Evolutionary conservation across 2,329 filamentous ascomycete genomes (phyloP).

Genomic region (Sordariomycetes sp.): DNA sequence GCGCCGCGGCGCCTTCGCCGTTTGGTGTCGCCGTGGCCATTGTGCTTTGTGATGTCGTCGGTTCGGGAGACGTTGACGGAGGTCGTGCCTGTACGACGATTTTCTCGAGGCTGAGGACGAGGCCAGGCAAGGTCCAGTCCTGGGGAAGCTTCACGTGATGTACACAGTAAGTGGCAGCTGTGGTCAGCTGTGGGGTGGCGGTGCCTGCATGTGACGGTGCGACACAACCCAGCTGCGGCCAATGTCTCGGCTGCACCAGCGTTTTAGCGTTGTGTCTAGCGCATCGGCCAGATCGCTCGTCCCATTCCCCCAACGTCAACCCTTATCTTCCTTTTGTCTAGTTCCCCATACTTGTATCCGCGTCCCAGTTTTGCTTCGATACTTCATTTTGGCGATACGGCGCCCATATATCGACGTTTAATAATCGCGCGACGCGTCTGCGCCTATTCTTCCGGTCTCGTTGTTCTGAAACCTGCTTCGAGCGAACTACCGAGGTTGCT

Average conservation of each 20-base stretch:
- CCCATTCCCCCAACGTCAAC: neutral
- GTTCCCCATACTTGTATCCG: neutral
- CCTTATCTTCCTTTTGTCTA: neutral
- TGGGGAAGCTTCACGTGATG: neutral
- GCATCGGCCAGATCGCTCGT: neutral
- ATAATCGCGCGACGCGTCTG: neutral
- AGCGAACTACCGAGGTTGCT: neutral
- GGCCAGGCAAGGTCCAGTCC: neutral
- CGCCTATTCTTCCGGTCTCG: neutral
- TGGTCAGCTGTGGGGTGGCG: neutral
- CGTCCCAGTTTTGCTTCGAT: neutral
- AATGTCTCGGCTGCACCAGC: neutral
- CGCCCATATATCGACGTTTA: neutral
- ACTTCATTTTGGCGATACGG: neutral
- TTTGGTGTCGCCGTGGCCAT: slow-evolving; percentile 1
- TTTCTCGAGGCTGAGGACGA: neutral
- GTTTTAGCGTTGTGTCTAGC: neutral
- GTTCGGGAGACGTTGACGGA: neutral
- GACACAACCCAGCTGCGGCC: neutral
- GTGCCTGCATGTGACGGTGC: neutral
- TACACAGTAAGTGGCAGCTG: neutral
- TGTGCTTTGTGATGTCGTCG: neutral
- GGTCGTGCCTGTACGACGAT: neutral
- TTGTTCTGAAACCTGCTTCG: neutral
- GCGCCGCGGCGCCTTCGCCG: slow-evolving; percentile 29